Evolutionary conservation across 139 green algal genomes (phyloP).

Genomic region (Chlorella sp.): DNA sequence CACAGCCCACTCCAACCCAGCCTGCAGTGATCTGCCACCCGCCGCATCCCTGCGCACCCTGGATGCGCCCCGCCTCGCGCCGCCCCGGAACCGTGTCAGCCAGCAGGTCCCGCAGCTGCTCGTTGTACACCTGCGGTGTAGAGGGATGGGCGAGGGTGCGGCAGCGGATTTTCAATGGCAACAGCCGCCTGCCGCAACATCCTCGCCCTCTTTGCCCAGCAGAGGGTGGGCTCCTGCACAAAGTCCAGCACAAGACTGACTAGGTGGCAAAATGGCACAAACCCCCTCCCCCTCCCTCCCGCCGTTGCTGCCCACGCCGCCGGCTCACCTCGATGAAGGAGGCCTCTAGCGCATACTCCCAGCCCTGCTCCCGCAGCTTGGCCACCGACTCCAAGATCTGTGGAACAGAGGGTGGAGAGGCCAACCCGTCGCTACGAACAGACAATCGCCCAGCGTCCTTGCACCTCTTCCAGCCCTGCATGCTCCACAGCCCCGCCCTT

Average conservation of each 20-base stretch:
- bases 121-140: slow-evolving; percentile 84
- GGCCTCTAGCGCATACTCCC: slow-evolving; percentile 88
- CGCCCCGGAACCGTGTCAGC: slow-evolving; percentile 45
- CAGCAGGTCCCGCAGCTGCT: slow-evolving; percentile 90
- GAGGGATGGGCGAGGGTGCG: no score
- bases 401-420: background rate
- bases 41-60: background rate
- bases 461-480: no score
- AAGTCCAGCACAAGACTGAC: no score
- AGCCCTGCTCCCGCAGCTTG: slow-evolving; percentile 74
- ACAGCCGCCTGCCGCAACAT: no score
- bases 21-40: background rate
- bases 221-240: no score
- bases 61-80: slow-evolving; percentile 8
- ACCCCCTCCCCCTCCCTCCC: no score
- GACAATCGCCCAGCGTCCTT: no score
- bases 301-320: no score
- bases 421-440: background rate
- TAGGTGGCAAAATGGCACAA: no score
- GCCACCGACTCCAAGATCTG: slow-evolving; percentile 76
- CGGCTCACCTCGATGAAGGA: slow-evolving; percentile 87
- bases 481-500: no score
- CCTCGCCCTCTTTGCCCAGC: no score
- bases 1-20: background rate
- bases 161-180: no score